These are phyloP conservation scores for Xylaria sp. DNA, from an alignment of 2,329 filamentous ascomycete genomes.

Conservation along the genomic window DNA sequence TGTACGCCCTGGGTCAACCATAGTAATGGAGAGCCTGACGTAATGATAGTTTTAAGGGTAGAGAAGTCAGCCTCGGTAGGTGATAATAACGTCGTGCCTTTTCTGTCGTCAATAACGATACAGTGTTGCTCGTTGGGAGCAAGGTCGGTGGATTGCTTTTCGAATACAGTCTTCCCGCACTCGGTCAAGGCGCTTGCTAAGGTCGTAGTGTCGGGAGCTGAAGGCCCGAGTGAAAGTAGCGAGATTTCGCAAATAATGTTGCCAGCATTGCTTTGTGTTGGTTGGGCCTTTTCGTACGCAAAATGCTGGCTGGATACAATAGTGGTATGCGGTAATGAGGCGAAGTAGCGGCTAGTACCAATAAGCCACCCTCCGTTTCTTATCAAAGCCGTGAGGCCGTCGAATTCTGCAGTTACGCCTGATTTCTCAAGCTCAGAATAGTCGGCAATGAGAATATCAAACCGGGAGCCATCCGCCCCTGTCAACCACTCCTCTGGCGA, in stretches of 20 bases:
- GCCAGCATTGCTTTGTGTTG: not conserved
- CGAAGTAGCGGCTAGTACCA: slow-evolving; percentile 26
- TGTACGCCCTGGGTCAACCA: slow-evolving; percentile 43
- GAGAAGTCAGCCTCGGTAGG: slow-evolving; percentile 32
- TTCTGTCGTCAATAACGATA: slow-evolving; percentile 41
- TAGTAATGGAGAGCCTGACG: slow-evolving; percentile 31
- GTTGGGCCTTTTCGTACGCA: slow-evolving; percentile 19
- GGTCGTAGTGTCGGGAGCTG: slow-evolving; percentile 8
- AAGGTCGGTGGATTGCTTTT: slow-evolving; percentile 28
- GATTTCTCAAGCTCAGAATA: slow-evolving; percentile 19
- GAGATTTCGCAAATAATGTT: slow-evolving; percentile 11
- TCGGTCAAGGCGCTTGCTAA: slow-evolving; percentile 24
- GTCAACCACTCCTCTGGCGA: slow-evolving; percentile 26
- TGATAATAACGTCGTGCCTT: slow-evolving; percentile 34
- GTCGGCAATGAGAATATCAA: slow-evolving; percentile 30
- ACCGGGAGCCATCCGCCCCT: slow-evolving; percentile 18
- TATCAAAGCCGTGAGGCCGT: slow-evolving; percentile 22
- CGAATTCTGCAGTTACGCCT: not conserved
- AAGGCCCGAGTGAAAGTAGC: slow-evolving; percentile 19
- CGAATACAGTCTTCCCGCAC: slow-evolving; percentile 17
- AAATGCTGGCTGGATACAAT: slow-evolving; percentile 31
- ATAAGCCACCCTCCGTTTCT: slow-evolving; percentile 37
- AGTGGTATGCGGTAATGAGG: slow-evolving; percentile 19
- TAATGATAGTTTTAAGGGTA: slow-evolving; percentile 36
- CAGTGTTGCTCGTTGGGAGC: slow-evolving; percentile 18